Percentiles rank a stretch among this genome's conserved stretches.
Conservation (phyloP, 1,284 basidiomycete species). For the Marasmius oreades region DNA sequence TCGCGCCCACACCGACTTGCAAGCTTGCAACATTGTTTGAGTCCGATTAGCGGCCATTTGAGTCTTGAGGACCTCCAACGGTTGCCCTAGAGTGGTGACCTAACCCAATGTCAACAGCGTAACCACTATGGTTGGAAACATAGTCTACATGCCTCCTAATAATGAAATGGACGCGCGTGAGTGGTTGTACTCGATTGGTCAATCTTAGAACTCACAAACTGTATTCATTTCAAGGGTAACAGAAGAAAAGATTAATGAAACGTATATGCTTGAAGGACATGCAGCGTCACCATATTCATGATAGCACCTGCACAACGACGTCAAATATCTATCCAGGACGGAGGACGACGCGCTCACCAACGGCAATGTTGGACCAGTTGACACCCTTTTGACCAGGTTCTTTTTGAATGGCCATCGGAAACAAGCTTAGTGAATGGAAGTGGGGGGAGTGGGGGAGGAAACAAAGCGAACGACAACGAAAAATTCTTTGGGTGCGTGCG, state of each 20-base stretch:
- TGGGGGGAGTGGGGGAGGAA: conserved; percentile 12
- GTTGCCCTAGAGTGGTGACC: conserved; percentile 98
- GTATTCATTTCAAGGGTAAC: conserved; percentile 16
- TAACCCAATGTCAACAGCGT: conserved; percentile 22
- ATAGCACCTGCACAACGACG: conserved; percentile 67
- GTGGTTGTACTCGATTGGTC: conserved; percentile 11
- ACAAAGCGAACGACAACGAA: conserved; percentile 6
- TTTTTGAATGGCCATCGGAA: conserved; percentile 69
- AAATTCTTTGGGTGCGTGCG: conserved; percentile 23
- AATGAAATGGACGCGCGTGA: conserved; percentile 14
- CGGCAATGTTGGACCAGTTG: conserved; percentile 98
- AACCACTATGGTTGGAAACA: conserved; percentile 2
- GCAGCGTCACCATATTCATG: conserved; percentile 84
- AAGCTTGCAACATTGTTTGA: conserved; percentile 88
- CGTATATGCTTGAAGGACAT: conserved; percentile 9
- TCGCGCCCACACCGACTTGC: conserved; percentile 85
- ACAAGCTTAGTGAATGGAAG: conserved; percentile 20
- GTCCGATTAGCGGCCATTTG: conserved; percentile 96
- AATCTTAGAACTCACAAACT: conserved; percentile 53
- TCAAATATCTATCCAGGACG: conserved; percentile 13
- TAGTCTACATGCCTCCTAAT: conserved; percentile 39
- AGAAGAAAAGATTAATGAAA: conserved; percentile 16
- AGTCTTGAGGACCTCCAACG: conserved; percentile 97
- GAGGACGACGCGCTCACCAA: conserved; percentile 57
- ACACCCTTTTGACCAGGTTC: conserved; percentile 92